Percentiles rank a stretch among this genome's conserved stretches.
Evolutionary conservation across 1,284 basidiomycete species (phyloP).

Genomic region (Cystobasidiaceae sp.): DNA sequence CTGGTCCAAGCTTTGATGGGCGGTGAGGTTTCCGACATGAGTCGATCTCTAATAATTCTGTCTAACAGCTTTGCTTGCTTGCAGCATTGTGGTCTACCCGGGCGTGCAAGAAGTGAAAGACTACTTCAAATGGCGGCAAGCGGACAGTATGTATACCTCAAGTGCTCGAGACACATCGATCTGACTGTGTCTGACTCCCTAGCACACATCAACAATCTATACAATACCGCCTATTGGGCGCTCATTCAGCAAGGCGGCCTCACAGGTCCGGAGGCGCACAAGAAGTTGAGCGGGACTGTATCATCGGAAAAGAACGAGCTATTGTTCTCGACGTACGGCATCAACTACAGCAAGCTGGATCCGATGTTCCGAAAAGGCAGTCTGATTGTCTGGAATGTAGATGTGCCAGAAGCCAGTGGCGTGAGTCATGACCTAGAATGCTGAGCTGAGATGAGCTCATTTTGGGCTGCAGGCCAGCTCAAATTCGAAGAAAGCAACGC

Average conservation of each 20-base stretch:
- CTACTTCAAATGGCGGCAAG: constrained; percentile 94
- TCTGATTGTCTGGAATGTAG: constrained; percentile 64
- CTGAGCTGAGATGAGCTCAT: too few relatives aligned
- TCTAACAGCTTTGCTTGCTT: background rate
- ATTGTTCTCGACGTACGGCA: constrained; percentile 68
- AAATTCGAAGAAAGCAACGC: constrained; percentile 12
- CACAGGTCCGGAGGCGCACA: constrained; percentile 74
- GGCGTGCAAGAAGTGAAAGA: constrained; percentile 67
- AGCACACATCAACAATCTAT: constrained; percentile 98
- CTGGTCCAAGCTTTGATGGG: constrained; percentile 89
- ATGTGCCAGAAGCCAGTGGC: constrained; percentile 17
- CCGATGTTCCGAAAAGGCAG: constrained; percentile 80
- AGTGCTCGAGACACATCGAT: background rate
- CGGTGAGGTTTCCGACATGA: constrained; percentile 40
- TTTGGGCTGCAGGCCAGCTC: constrained; percentile 47
- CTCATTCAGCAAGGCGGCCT: constrained; percentile 72
- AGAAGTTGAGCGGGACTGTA: constrained; percentile 55
- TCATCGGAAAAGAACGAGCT: constrained; percentile 89
- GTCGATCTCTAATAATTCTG: background rate
- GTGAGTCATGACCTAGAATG: too few relatives aligned
- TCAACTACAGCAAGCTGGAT: constrained; percentile 81
- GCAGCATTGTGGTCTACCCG: constrained; percentile 71
- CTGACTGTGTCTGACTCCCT: too few relatives aligned
- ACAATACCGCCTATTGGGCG: constrained; percentile 96
- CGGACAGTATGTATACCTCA: constrained; percentile 67